Percentiles rank a stretch among this genome's conserved stretches.
phyloP scores from a whole-genome alignment of 148 eudicot genomes.

The Rhododendron vialii region DNA sequence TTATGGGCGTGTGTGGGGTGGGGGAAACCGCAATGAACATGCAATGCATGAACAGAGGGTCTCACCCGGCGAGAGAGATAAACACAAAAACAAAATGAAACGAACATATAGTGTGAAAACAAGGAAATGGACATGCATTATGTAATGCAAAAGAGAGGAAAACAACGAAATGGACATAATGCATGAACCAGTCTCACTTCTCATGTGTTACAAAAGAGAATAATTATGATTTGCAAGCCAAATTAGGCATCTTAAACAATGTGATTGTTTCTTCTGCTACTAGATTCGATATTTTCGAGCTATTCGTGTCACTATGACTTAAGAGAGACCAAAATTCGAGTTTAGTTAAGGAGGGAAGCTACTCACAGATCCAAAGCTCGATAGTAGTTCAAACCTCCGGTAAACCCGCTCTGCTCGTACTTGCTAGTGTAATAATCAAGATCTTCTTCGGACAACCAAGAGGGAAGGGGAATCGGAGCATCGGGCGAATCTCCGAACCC shows the following conservation, averaged over 20 bases:
- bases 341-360: neutral
- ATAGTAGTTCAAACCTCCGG: slow-evolving; percentile 41
- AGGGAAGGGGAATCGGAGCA: slow-evolving; percentile 14
- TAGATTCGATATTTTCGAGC: neutral
- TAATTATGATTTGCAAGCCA: neutral
- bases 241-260: neutral
- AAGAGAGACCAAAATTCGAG: neutral
- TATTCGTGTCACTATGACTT: neutral
- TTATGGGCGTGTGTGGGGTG: too few species aligned
- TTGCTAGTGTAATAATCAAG: slow-evolving; percentile 30
- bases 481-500: slow-evolving; percentile 27
- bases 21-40: too few species aligned
- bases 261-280: neutral
- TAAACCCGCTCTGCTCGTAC: slow-evolving; percentile 32
- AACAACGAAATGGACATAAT: too few species aligned
- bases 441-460: slow-evolving; percentile 42
- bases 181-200: too few species aligned
- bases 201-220: neutral
- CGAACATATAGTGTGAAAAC: too few species aligned
- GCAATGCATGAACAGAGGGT: neutral
- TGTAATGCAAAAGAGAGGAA: too few species aligned
- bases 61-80: neutral
- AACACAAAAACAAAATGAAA: too few species aligned
- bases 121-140: too few species aligned
- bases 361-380: slow-evolving; percentile 40